phyloP scores from a whole-genome alignment of 1,139 yeast genomes.

The Lipomyces yarrowii region DNA sequence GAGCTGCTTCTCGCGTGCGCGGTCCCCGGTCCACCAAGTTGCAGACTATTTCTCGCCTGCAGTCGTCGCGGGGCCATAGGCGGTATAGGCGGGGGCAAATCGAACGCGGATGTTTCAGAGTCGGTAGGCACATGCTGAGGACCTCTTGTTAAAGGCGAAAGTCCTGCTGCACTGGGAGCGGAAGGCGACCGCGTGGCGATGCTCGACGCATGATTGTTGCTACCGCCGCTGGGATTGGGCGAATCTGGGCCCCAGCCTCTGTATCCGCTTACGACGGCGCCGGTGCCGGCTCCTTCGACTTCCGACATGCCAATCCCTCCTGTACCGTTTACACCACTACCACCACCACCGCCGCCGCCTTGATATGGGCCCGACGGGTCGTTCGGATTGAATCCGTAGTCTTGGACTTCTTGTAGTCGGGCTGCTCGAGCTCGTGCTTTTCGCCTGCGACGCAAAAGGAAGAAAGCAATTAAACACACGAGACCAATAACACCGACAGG shows the following conservation, averaged over 20 bases:
- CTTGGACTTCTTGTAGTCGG: slow-evolving; percentile 32
- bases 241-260: slow-evolving; percentile 29
- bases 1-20: slow-evolving; percentile 8
- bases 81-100: slow-evolving; percentile 14
- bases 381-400: slow-evolving; percentile 31
- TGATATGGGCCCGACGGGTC: slow-evolving; percentile 1
- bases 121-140: background rate
- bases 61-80: slow-evolving; percentile 16
- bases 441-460: slow-evolving; percentile 29
- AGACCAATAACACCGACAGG: slow-evolving; percentile 32
- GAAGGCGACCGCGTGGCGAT: background rate
- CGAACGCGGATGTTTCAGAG: slow-evolving; percentile 2
- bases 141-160: background rate
- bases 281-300: slow-evolving; percentile 4
- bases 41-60: slow-evolving; percentile 3
- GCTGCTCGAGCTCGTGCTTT: slow-evolving; percentile 25
- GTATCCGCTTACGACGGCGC: slow-evolving; percentile 15
- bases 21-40: background rate
- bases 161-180: background rate
- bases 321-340: background rate
- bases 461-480: slow-evolving; percentile 23
- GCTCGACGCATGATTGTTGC: background rate
- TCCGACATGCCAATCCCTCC: slow-evolving; percentile 13
- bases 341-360: slow-evolving; percentile 12
- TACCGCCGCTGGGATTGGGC: slow-evolving; percentile 7